Evolutionary conservation across 352 stramenopile species (phyloP).

Genomic region (Pythium aristosporum): DNA sequence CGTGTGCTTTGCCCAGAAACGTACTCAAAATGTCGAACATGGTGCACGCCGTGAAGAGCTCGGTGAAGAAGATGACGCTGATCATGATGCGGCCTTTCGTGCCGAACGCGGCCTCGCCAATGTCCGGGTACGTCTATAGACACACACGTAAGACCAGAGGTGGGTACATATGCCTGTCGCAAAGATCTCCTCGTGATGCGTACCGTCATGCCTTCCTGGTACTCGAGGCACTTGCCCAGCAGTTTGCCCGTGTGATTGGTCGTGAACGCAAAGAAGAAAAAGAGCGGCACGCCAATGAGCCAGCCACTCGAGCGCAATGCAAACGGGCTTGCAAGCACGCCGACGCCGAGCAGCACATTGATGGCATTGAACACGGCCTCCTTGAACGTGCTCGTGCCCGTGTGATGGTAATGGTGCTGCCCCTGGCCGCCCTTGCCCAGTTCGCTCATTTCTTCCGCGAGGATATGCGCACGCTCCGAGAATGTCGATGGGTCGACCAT

Average conservation of each 20-base stretch:
- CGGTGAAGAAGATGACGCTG: conserved; percentile 77
- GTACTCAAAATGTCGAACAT: conserved; percentile 84
- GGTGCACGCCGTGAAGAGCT: conserved; percentile 77
- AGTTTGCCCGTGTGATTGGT: conserved; percentile 87
- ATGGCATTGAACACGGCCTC: conserved; percentile 83
- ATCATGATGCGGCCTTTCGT: conserved; percentile 67
- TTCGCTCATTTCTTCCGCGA: conserved; percentile 30
- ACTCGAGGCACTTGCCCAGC: conserved; percentile 75
- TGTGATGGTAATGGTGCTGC: conserved; percentile 9
- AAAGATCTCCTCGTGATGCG: background rate
- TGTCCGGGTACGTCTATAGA: conserved; percentile 69
- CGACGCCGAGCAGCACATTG: conserved; percentile 85
- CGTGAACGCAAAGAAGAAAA: conserved; percentile 82
- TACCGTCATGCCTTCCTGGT: conserved; percentile 78
- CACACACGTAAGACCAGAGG: too few species aligned
- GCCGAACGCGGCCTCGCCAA: conserved; percentile 79
- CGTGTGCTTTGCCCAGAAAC: conserved; percentile 16
- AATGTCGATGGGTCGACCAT: conserved; percentile 43
- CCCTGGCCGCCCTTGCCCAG: conserved; percentile 6
- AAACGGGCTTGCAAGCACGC: conserved; percentile 83
- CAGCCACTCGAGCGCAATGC: conserved; percentile 75
- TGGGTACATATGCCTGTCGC: too few species aligned
- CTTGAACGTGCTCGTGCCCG: conserved; percentile 68
- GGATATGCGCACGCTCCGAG: conserved; percentile 40
- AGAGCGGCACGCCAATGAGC: conserved; percentile 66